These are phyloP conservation scores for Saxophila tyrrhenica DNA, from an alignment of 495 filamentous ascomycete species.

Conservation along the genomic window DNA sequence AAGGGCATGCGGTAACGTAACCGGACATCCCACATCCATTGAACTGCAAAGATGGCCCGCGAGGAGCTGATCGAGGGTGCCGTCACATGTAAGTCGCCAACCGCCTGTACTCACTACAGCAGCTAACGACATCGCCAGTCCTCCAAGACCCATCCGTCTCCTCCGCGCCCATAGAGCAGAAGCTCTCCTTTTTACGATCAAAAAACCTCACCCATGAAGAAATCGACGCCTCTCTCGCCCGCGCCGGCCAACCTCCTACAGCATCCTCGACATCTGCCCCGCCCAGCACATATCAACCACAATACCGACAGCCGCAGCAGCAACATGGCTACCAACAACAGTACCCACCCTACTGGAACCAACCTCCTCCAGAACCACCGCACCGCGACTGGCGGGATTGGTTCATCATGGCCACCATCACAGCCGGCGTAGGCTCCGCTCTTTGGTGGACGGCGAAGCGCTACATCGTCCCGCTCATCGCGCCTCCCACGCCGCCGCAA, in stretches of 20 bases:
- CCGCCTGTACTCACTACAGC: not conserved
- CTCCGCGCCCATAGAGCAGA: slow-evolving; percentile 82
- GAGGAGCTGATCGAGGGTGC: slow-evolving; percentile 33
- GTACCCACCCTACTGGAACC: slow-evolving; percentile 57
- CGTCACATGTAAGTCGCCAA: slow-evolving; percentile 19
- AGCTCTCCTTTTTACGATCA: slow-evolving; percentile 83
- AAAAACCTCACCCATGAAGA: slow-evolving; percentile 97
- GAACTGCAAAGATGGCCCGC: slow-evolving; percentile 27
- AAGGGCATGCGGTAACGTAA: too few species aligned
- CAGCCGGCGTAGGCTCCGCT: slow-evolving; percentile 74
- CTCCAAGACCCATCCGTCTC: slow-evolving; percentile 86
- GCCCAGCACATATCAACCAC: slow-evolving; percentile 29
- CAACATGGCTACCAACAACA: slow-evolving; percentile 41
- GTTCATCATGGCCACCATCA: slow-evolving; percentile 94
- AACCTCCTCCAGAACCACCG: slow-evolving; percentile 53
- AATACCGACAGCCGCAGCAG: slow-evolving; percentile 38
- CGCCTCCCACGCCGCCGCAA: slow-evolving; percentile 85
- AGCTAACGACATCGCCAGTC: slow-evolving; percentile 40
- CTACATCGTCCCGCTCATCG: slow-evolving; percentile 81
- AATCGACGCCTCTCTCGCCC: slow-evolving; percentile 69
- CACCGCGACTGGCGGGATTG: slow-evolving; percentile 93
- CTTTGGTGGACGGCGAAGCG: slow-evolving; percentile 84
- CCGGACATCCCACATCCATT: not conserved
- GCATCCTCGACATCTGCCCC: slow-evolving; percentile 30
- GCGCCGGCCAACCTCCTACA: slow-evolving; percentile 47